Evolutionary conservation across 805 yeast genomes (phyloP), one percentile per base, ranked within the genome.

Genomic region (Saturnispora sekii): DNA sequence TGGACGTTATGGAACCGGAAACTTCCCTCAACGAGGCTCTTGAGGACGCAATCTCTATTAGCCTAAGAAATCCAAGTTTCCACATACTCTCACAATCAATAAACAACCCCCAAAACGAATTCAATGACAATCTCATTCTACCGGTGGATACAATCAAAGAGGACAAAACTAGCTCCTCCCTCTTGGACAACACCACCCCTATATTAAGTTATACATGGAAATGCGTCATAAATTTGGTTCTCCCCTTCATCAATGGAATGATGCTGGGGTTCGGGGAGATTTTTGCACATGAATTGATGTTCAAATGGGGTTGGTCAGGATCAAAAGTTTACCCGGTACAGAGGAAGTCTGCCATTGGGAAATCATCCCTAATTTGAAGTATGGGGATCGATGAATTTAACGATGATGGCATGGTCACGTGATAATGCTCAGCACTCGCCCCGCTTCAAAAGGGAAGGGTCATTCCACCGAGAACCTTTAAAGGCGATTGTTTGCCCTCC

Each of bases 191-290:
- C 17, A 14, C 38, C 30, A 30, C 18, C 14, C 21, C 38, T 8
- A 36, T 44, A 8, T 36, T 48, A 3, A 11, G 29, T 5, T 63
- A 74, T 33, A 37, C 73, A 21, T 62, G 67, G 35, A 68, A 72
- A n/a, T 60, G 82, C 17, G 73, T 88, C 2, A 77, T 90, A 50
- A 90, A 90, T 54, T 64, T 90, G 53, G 59, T 88, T 1, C 65
- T 90, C 38, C 97, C 97, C 2, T 88, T 90, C 56, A 69, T 90
- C 53, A 90, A 90, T 56, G 97, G 97, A 8, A 68, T 90, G 64
- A 89, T 89, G 96, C 73, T 90, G 41, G 97, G 97, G 0, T 87
- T 90, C 60, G 97, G 97, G 2, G 97, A 90, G 66, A 79, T 90
- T 16, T 67, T 86, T 47, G 97, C 97, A 8, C 96, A 89, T 60